Conservation (phyloP, 1,139 yeast genomes). For the Saccharomyces pastorianus region DNA sequence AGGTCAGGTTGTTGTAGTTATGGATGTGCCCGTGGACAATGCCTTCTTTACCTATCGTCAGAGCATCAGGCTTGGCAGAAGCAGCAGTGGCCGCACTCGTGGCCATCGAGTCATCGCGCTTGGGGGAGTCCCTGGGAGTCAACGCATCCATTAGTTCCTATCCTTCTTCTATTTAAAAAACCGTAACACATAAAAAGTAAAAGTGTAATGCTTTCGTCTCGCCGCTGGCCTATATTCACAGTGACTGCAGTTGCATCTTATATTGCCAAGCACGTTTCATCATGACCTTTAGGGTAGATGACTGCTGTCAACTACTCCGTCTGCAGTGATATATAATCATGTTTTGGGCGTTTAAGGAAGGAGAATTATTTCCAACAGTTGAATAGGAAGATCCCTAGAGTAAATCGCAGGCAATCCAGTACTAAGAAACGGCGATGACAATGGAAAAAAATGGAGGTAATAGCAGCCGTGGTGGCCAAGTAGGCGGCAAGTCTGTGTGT, state of each 20-base stretch:
- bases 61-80: neutral
- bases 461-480: neutral
- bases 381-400: neutral
- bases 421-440: neutral
- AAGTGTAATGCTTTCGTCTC: neutral
- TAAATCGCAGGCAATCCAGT: neutral
- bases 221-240: neutral
- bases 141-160: neutral
- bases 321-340: neutral
- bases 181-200: neutral
- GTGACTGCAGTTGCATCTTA: neutral
- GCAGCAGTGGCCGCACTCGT: constrained; percentile 2
- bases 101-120: constrained; percentile 1
- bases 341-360: neutral
- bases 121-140: neutral
- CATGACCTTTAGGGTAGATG: neutral
- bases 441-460: neutral
- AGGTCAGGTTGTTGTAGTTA: constrained; percentile 54
- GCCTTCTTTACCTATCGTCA: constrained; percentile 32
- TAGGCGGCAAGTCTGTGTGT: constrained; percentile 45
- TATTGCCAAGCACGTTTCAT: neutral
- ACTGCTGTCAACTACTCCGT: neutral
- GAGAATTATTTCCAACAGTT: neutral
- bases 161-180: neutral
- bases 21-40: constrained; percentile 65